Percentiles rank a stretch among this genome's conserved stretches.
Conservation (phyloP, 2,329 filamentous ascomycete genomes). For the Ascocoryne sarcoides region DNA sequence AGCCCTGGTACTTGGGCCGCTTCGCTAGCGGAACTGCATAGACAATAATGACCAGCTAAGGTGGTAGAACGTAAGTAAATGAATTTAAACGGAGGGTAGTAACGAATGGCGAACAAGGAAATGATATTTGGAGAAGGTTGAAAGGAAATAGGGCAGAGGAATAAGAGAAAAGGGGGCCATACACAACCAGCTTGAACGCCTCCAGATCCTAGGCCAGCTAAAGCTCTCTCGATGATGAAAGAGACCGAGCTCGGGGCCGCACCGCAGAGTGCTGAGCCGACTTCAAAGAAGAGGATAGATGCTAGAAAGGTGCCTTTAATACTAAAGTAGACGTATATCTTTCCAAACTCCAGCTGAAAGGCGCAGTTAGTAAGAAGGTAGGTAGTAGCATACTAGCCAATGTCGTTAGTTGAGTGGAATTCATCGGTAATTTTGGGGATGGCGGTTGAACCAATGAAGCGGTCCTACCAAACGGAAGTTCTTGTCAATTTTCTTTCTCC, state of each 20-base stretch:
- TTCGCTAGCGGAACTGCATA: conserved; percentile 11
- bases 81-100: background rate
- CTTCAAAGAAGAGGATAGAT: conserved; percentile 17
- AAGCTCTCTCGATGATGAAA: conserved; percentile 22
- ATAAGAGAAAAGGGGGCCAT: background rate
- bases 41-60: conserved; percentile 16
- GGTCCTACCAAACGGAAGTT: too few species aligned
- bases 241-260: conserved; percentile 18
- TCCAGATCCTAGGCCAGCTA: conserved; percentile 18
- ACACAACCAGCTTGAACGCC: conserved; percentile 16
- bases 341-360: conserved; percentile 12
- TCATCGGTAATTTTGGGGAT: conserved; percentile 26
- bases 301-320: conserved; percentile 16
- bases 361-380: conserved; percentile 23
- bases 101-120: too few species aligned
- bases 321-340: conserved; percentile 15
- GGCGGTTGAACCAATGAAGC: conserved; percentile 16
- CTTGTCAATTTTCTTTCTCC: too few species aligned
- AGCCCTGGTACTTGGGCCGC: conserved; percentile 17
- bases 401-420: conserved; percentile 29
- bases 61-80: conserved; percentile 1
- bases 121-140: too few species aligned
- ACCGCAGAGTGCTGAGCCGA: conserved; percentile 18
- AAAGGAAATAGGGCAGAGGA: too few species aligned
- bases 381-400: conserved; percentile 31